Base-by-base conservation (phyloP, 768 basidiomycete genomes). In the Xerocomellus chrysenteron region DNA sequence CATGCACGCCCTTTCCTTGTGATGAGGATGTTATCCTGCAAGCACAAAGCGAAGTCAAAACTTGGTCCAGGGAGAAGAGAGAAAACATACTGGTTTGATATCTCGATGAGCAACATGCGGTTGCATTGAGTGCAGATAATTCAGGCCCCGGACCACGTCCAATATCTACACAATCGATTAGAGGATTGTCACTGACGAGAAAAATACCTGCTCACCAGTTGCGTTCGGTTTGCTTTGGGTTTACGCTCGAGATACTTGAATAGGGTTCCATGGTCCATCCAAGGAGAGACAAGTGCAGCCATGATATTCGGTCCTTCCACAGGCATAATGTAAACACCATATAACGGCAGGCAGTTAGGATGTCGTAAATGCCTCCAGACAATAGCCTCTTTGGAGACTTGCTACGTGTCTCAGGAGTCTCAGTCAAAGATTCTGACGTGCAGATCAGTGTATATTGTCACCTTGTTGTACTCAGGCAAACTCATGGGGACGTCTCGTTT, bases 21-120 rank as follows among this genome's bases (percentile, higher is more conserved):
- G 17, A 82, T 71, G 21, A 82, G 72, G 45, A 83, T 77, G 54
- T 82, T 82, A 14, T 72, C 75, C 80, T 80, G 54, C 2, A 21
- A 32, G 37, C 11, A 64, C 65, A 19, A 64, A 21, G 68, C 37
- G 45, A 43, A 17, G 24, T 42, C 7, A 36, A 39, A 13, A 43
- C 9, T 10, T 24, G 19, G 42, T 28, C 39, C 6, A 36, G 17
- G 30, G 7, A 35, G 36, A 40, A 35, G 17, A 30, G 5, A 14
- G 32, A 62, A 60, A 30, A 50, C 65, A 36, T 44, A 71, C 69
- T 17, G 71, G 69, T 55, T 71, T 73, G 16, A 71, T 62, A 45
- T 71, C 71, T 35, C 67, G 61, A 50, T 71, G 69, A 19, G 62
- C 63, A 9, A 81, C 71, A 16, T 74, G 74, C 0, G 74, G 75